These are phyloP conservation scores for Annulohypoxylon bovei DNA, from an alignment of 495 filamentous ascomycete genomes.

Conservation along the genomic window DNA sequence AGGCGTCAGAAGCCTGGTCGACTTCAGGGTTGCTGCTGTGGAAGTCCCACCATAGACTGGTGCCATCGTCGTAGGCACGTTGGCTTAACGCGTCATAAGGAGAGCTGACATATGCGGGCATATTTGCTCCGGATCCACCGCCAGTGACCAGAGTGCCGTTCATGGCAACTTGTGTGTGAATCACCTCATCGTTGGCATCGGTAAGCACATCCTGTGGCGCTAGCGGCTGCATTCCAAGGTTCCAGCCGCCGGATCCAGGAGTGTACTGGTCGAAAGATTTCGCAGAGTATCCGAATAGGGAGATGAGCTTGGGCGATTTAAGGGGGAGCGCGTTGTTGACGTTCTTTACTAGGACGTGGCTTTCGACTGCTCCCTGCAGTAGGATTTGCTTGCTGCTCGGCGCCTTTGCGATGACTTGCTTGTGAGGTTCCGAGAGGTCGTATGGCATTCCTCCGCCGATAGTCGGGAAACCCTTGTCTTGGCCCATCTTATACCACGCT, in stretches of 20 bases:
- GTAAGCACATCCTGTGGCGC: conserved; percentile 53
- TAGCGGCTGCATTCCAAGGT: conserved; percentile 40
- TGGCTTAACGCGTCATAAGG: conserved; percentile 68
- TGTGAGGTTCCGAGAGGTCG: conserved; percentile 64
- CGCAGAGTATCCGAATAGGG: conserved; percentile 64
- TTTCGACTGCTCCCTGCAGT: conserved; percentile 59
- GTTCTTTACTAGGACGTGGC: conserved; percentile 74
- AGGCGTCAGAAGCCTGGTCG: conserved; percentile 67
- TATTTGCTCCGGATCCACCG: conserved; percentile 68
- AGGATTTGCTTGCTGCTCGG: conserved; percentile 52
- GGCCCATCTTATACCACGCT: conserved; percentile 66
- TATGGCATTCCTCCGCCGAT: conserved; percentile 57
- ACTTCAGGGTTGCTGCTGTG: conserved; percentile 51
- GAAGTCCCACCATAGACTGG: conserved; percentile 61
- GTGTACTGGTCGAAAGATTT: conserved; percentile 54
- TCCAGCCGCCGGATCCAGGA: conserved; percentile 42
- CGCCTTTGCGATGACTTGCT: conserved; percentile 59
- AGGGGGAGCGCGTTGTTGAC: conserved; percentile 64
- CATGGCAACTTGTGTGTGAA: conserved; percentile 48
- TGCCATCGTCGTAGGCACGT: conserved; percentile 65
- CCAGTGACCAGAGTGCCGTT: conserved; percentile 67
- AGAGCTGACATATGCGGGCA: conserved; percentile 62
- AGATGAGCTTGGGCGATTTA: conserved; percentile 57
- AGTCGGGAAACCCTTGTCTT: conserved; percentile 61
- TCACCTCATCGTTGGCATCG: conserved; percentile 35